phyloP scores from a whole-genome alignment of 345 rosid species.

The Garcia nutans region DNA sequence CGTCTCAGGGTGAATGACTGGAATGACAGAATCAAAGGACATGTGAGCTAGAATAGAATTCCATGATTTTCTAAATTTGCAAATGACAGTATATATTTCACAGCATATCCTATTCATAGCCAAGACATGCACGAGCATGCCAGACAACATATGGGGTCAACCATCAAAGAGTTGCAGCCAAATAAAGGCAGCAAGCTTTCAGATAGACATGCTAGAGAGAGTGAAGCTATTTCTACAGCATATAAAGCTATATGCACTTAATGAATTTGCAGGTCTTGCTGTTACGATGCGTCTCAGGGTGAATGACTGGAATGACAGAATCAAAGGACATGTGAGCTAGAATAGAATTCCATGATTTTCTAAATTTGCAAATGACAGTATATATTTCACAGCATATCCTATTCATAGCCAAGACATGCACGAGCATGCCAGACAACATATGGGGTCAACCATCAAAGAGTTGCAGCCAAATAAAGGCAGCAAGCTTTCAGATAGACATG shows the following conservation, averaged over 20 bases:
- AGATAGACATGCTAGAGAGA: not conserved
- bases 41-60: not conserved
- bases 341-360: not conserved
- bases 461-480: not conserved
- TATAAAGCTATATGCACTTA: not conserved
- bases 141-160: not conserved
- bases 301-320: conserved; percentile 51
- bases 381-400: not conserved
- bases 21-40: not conserved
- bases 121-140: not conserved
- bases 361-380: not conserved
- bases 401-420: not conserved
- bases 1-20: conserved; percentile 79
- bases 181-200: not conserved
- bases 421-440: not conserved
- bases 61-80: too few relatives aligned
- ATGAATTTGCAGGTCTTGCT: conserved; percentile 34
- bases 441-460: not conserved
- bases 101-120: not conserved
- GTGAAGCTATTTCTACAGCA: not conserved
- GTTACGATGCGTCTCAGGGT: conserved; percentile 58
- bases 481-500: not conserved
- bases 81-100: not conserved
- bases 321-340: not conserved
- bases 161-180: not conserved